phyloP scores from a whole-genome alignment of 2,329 filamentous ascomycete genomes.

The Cytospora schulzeri region DNA sequence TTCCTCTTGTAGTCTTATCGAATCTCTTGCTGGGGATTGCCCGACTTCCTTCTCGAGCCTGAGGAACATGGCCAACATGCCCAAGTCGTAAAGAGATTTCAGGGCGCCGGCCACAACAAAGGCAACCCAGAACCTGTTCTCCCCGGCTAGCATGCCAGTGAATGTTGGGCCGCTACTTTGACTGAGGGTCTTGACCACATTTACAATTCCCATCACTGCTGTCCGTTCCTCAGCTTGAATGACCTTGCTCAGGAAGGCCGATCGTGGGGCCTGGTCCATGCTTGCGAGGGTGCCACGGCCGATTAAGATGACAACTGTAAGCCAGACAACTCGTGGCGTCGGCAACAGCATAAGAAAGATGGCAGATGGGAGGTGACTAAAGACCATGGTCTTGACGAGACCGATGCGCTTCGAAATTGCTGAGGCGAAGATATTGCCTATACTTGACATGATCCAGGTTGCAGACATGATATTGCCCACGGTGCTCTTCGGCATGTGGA shows the following conservation, averaged over 20 bases:
- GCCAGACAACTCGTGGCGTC: slow-evolving; percentile 51
- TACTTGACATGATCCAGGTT: slow-evolving; percentile 53
- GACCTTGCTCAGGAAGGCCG: slow-evolving; percentile 68
- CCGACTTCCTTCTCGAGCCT: slow-evolving; percentile 16
- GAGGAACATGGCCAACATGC: slow-evolving; percentile 24
- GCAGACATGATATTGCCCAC: slow-evolving; percentile 59
- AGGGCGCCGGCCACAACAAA: slow-evolving; percentile 65
- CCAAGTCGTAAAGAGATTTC: slow-evolving; percentile 63
- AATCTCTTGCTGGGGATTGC: not conserved
- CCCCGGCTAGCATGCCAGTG: slow-evolving; percentile 63
- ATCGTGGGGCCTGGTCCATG: slow-evolving; percentile 72
- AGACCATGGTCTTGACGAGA: slow-evolving; percentile 75
- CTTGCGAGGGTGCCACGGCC: slow-evolving; percentile 63
- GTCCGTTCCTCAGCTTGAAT: slow-evolving; percentile 68
- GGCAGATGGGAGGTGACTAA: slow-evolving; percentile 71
- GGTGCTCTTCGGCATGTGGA: slow-evolving; percentile 47
- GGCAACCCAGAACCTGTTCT: slow-evolving; percentile 60
- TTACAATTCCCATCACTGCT: slow-evolving; percentile 70
- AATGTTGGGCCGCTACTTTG: slow-evolving; percentile 64
- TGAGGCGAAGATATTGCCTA: slow-evolving; percentile 55
- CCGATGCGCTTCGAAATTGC: slow-evolving; percentile 58
- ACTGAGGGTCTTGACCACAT: slow-evolving; percentile 67
- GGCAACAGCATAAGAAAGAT: slow-evolving; percentile 66
- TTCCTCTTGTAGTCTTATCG: not conserved
- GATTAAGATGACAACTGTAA: slow-evolving; percentile 61